Base-by-base conservation (phyloP, 1,139 yeast genomes). In the Hyphopichia burtonii region DNA sequence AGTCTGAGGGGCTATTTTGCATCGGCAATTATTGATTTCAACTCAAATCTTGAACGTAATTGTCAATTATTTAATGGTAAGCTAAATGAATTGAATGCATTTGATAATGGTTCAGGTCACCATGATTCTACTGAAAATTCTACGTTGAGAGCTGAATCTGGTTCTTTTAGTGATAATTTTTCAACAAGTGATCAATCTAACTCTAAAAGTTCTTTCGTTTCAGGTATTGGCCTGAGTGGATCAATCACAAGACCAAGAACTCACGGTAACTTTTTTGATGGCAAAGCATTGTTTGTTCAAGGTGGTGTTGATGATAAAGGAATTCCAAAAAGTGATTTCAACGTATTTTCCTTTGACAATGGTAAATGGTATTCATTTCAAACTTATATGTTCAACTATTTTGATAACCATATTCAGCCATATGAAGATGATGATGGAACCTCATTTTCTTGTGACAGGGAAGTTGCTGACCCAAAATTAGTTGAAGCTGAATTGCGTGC, bases 1-100 rank as follows among this genome's bases (percentile, higher is more conserved):
- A 44, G 58, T 10, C 66, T 75, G 7, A 49, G 78, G 52, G 78
- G 78, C 0, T 72, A 54, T 50, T 71, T 66, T 52, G 78, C 77
- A 1, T 56, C 51, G 34, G 44, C 66, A 1, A 53, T 71, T 38
- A 57, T 70, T 11, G 65, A 68, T 40, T 43, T 55, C 40, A 49
- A 46, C 34, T 47, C 42, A 3, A 51, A 46, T 4, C 45, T 51
- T 9, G 65, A 59, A 17, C 58, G 56, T n/a, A 51, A 51, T 19
- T 19, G 25, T 33, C 18, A 20, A n/a, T 12, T 19, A 6, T 14
- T 15, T 9, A 20, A 20, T 19, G 27, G 27, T 12, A 5, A 31
- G 8, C n/a, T 31, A 9, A 12, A 10, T 31, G n/a, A 3, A 5
- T 5, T 4, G 16, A 17, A 31, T 17, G 4, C n/a, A 3, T 5